Evolutionary conservation across 2,329 filamentous ascomycete species (phyloP), one percentile per base, ranked within the genome.

Genomic region (Penicillium sp.): DNA sequence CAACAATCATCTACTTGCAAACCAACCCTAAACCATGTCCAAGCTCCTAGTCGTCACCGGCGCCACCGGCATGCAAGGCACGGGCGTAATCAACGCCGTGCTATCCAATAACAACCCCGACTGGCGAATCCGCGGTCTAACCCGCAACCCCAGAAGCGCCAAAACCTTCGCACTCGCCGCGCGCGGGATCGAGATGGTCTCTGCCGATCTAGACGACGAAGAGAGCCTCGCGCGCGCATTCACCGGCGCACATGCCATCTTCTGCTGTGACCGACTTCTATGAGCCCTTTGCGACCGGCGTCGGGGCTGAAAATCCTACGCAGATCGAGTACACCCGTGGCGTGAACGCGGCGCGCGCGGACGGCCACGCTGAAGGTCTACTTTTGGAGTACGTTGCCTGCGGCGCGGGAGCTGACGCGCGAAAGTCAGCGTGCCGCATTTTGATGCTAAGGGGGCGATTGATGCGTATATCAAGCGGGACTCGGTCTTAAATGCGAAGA

Each of bases 221-320:
- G 6, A 15, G 7, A 52, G 35, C 2, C 29, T 59, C 4, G 29
- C 8, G 7, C 1, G 26, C n/a, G 41, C 56, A 7, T 59, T 59
- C 26, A 3, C 5, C 3, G 56, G 49, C 3, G 21, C 49, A 13
- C 17, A 53, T 15, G 56, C 49, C 7, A 71, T 81, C 46, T 81
- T 77, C n/a, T 50, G 77, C 73, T 5, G 71, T 80, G 5, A 81
- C 76, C 0, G 75, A 82, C 62, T 81, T 77, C 74, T 83, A 26
- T 6, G 26, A 26, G 26, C 26, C 26, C 26, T 26, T 26, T 26
- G 26, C 26, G 4, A 26, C 26, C 4, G 26, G 26, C 26, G 5
- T 4, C 26, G 26, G 26, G 4, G 26, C 26, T 26, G 26, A 26
- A 26, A 26, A 26, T 2, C 2, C 26, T 6, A 26, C 26, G 26